Evolutionary conservation across 495 filamentous ascomycete genomes (phyloP), one percentile per base, ranked within the genome.

Genomic region (Lepidopterella palustris): DNA sequence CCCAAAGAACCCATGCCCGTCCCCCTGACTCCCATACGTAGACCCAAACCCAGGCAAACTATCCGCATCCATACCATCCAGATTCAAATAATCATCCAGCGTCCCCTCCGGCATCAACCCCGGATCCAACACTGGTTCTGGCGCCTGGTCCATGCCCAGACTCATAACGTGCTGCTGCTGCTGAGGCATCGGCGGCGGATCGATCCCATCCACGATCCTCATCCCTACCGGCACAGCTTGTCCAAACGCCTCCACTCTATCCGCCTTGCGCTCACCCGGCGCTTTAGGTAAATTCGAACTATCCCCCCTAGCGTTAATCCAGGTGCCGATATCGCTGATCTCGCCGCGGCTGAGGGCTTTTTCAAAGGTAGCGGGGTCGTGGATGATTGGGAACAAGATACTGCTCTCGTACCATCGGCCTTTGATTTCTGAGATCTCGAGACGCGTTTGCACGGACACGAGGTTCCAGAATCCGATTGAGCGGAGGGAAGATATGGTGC

Each of bases 341-440:
- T 75, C 71, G 29, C 76, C 76, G 21, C 65, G 67, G 5, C 67
- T 61, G 5, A 77, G 56, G 26, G 73, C 67, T 5, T 70, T 53
- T 1, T 70, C 57, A 68, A 76, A 82, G 6, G 70, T 40, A 0
- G 60, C 64, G 0, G 60, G 62, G 8, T 45, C 73, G 24, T 75
- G 73, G 3, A 83, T 63, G 53, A 79, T 76, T 0, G 79, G 79
- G 8, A 81, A 73, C 3, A 84, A 66, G 3, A 79, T 62, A 50
- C 73, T 75, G 3, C 76, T 77, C 61, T 85, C 83, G 67, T 86
- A 86, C 83, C 83, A 86, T 13, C 83, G 74, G 5, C 83, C 82
- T 63, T 83, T 84, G 63, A 86, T 68, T 29, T 84, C 79, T n/a
- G 70, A 65, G 2, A 84, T 63, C 4, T 66, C 68, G 59, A 77